These are phyloP conservation scores for Diddensiella caesifluorescens DNA, from an alignment of 805 yeast genomes.

Conservation along the genomic window DNA sequence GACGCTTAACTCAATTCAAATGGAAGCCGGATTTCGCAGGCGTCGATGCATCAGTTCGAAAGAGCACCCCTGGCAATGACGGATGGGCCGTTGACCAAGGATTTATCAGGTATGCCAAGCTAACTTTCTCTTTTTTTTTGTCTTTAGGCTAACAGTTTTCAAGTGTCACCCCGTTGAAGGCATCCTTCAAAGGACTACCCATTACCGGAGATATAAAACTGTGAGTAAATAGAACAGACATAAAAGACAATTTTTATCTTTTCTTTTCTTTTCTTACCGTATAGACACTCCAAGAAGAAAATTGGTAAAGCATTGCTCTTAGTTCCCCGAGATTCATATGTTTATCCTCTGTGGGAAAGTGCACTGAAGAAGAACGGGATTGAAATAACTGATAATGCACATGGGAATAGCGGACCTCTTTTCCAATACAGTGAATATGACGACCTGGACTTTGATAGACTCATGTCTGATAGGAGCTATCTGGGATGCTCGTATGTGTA, in stretches of 20 bases:
- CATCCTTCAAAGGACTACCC: constrained; percentile 58
- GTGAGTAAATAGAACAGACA: constrained; percentile 32
- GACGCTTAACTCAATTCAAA: constrained; percentile 47
- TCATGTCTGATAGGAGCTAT: constrained; percentile 47
- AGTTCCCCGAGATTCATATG: constrained; percentile 15
- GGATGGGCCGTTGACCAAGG: constrained; percentile 65
- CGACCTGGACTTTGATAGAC: constrained; percentile 68
- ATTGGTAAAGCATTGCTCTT: constrained; percentile 2
- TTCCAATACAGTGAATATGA: constrained; percentile 91
- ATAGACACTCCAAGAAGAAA: background rate
- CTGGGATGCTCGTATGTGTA: constrained; percentile 75
- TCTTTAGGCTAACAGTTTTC: constrained; percentile 18
- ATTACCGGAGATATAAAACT: constrained; percentile 52
- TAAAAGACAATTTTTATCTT: background rate
- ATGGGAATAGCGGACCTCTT: constrained; percentile 32
- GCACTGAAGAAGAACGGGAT: constrained; percentile 14
- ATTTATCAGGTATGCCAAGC: constrained; percentile 43
- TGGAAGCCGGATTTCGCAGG: constrained; percentile 83
- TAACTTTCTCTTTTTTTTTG: background rate
- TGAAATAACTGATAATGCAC: background rate
- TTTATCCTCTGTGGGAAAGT: constrained; percentile 20
- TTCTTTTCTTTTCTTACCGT: background rate
- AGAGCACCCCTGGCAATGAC: constrained; percentile 50
- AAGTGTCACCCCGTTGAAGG: constrained; percentile 65
- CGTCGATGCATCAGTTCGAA: constrained; percentile 51